These are phyloP conservation scores for Triglochin maritima DNA, from an alignment of 106 monocot species.

Conservation along the genomic window DNA sequence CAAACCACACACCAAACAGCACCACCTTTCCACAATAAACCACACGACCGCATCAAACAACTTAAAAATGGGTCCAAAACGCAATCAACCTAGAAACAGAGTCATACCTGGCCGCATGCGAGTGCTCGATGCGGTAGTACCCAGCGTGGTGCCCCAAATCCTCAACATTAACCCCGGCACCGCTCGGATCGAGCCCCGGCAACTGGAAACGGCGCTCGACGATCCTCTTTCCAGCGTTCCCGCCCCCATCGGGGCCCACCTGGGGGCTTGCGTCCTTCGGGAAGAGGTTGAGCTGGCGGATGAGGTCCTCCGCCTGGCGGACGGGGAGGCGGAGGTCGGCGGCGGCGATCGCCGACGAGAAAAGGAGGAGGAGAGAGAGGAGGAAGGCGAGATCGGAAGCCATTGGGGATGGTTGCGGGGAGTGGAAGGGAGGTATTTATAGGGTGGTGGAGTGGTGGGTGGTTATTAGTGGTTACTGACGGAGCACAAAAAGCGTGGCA, in stretches of 20 bases:
- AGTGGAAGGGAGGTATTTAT: not conserved
- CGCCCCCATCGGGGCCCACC: not conserved
- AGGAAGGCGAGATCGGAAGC: not conserved
- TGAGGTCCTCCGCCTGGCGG: conserved; percentile 51
- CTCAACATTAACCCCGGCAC: conserved; percentile 8
- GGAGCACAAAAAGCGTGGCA: no score
- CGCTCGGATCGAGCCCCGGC: conserved; percentile 10
- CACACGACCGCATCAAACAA: no score
- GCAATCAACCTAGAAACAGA: no score
- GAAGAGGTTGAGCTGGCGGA: conserved; percentile 63
- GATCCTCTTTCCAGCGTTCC: conserved; percentile 23
- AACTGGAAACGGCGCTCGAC: conserved; percentile 37
- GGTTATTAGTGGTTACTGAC: no score
- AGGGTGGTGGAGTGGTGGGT: no score
- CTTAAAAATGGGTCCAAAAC: no score
- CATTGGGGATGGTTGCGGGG: not conserved
- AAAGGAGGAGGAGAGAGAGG: conserved; percentile 4
- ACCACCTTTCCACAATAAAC: no score
- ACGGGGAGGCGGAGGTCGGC: conserved; percentile 31
- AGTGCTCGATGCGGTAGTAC: conserved; percentile 52
- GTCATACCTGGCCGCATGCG: conserved; percentile 50
- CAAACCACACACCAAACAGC: no score
- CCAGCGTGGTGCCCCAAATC: conserved; percentile 81
- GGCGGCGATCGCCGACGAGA: not conserved
- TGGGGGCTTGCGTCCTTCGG: conserved; percentile 33